Base-by-base conservation (phyloP, 2,329 filamentous ascomycete species). In the Alternaria arborescens region DNA sequence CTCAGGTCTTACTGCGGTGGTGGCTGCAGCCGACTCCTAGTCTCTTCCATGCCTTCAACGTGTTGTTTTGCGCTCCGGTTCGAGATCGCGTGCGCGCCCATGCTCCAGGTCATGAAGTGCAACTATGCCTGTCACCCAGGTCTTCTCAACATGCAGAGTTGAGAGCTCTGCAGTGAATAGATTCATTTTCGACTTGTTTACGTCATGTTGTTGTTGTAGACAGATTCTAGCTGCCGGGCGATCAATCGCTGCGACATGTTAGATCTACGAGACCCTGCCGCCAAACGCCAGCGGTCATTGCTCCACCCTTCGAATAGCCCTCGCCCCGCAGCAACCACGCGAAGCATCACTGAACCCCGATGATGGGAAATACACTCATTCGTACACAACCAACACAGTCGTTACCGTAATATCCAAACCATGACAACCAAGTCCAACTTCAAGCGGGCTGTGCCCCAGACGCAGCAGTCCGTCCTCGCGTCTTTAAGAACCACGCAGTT, bases 401-500 rank as follows among this genome's bases (percentile, higher is more conserved):
- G 42, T 26, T 26, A n/a, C 44, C 44, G 34, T 20, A 28, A 38
- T 20, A 32, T 22, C 34, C 18, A 55, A 32, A 56, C 38, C 46
- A 77, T 77, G 75, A 67, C 69, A 36, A 71, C 69, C 11, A 86
- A 83, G 81, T 82, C 84, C 62, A 84, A 82, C 71, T 80, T 80
- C 73, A 84, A 81, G 75, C 82, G 83, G 75, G 79, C 77, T 52
- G 12, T 73, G 67, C 70, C 74, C 57, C 60, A 67, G 54, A 56
- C 61, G 36, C 66, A 69, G 56, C 61, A 61, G 43, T 68, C 87
- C 78, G 82, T 97, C 70, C 84, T 97, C 73, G 88, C 88, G 61
- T 91, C 92, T 44, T 83, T 98, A 71, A 91, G 90, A 73, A 89
- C 90, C 66, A 91, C 93, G 20, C 88, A 92, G 78, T 92, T 97